A percentile compares a stretch with the other conserved stretches of the same genome.
Evolutionary conservation across 1,284 basidiomycete genomes (phyloP).

Genomic region (Moesziomyces sp.): DNA sequence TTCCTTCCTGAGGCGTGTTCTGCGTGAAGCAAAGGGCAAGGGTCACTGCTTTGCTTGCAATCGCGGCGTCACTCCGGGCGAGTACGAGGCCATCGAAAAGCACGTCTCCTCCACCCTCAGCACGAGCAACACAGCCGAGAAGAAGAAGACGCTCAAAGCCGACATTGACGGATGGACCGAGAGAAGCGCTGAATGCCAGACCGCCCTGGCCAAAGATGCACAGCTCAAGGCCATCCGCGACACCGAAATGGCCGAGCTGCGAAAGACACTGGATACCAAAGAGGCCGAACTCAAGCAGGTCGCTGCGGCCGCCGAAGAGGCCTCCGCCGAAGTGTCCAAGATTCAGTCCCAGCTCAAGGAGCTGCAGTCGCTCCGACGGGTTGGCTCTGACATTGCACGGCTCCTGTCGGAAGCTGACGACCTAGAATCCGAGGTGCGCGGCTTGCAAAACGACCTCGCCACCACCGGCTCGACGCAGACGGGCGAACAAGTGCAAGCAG

Average conservation of each 20-base stretch:
- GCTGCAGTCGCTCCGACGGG: slow-evolving; percentile 38
- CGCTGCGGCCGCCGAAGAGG: slow-evolving; percentile 61
- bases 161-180: slow-evolving; percentile 71
- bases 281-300: slow-evolving; percentile 66
- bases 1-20: slow-evolving; percentile 75
- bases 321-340: slow-evolving; percentile 29
- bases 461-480: slow-evolving; percentile 54
- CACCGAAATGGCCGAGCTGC: slow-evolving; percentile 70
- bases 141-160: slow-evolving; percentile 75
- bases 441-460: slow-evolving; percentile 48
- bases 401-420: slow-evolving; percentile 32
- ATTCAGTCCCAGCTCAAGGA: slow-evolving; percentile 45
- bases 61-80: slow-evolving; percentile 75
- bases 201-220: slow-evolving; percentile 73
- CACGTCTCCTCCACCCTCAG: slow-evolving; percentile 57
- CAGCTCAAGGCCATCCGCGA: slow-evolving; percentile 48
- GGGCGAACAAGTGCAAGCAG: slow-evolving; percentile 52
- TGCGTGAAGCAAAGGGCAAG: slow-evolving; percentile 75
- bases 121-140: slow-evolving; percentile 69
- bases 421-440: slow-evolving; percentile 42
- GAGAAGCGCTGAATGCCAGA: slow-evolving; percentile 70
- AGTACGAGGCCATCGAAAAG: slow-evolving; percentile 69
- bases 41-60: slow-evolving; percentile 82
- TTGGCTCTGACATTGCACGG: slow-evolving; percentile 46
- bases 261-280: slow-evolving; percentile 75